Conservation (phyloP, 805 yeast species). For the Priceomyces medius region DNA sequence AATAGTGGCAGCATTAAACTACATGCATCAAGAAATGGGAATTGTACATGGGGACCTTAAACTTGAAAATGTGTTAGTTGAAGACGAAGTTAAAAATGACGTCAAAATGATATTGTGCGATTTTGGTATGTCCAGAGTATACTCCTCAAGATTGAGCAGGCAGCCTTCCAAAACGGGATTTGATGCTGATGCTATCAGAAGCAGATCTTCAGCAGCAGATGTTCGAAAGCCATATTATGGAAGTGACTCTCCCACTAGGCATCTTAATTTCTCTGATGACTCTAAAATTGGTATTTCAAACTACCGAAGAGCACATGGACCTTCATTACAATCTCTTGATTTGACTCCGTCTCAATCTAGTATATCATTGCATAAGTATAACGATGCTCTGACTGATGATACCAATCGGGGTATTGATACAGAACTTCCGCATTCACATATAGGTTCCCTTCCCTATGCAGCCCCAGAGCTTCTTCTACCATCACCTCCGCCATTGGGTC, state of each 20-base stretch:
- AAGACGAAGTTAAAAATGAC: conserved; percentile 27
- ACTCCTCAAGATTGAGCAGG: conserved; percentile 26
- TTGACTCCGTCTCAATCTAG: conserved; percentile 26
- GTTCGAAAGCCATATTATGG: conserved; percentile 35
- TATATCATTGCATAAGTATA: conserved; percentile 5
- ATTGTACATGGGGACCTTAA: conserved; percentile 83
- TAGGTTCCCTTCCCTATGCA: conserved; percentile 91
- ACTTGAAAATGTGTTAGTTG: conserved; percentile 74
- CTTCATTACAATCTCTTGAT: conserved; percentile 31
- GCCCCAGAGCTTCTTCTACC: conserved; percentile 79
- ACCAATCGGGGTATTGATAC: conserved; percentile 28
- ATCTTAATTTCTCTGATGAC: conserved; percentile 28
- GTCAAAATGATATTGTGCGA: conserved; percentile 67
- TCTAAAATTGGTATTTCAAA: conserved; percentile 32
- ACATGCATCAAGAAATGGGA: conserved; percentile 54
- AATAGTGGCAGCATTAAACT: conserved; percentile 56
- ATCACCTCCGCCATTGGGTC: conserved; percentile 59
- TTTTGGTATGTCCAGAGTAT: conserved; percentile 73
- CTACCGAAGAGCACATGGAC: conserved; percentile 27
- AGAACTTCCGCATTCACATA: conserved; percentile 60
- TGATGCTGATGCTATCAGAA: conserved; percentile 25
- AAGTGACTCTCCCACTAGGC: conserved; percentile 22
- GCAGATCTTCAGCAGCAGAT: conserved; percentile 33
- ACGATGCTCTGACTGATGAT: conserved; percentile 4
- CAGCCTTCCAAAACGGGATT: conserved; percentile 14